Conservation (phyloP, 2,329 filamentous ascomycete genomes). For the Elsinoe perseae region DNA sequence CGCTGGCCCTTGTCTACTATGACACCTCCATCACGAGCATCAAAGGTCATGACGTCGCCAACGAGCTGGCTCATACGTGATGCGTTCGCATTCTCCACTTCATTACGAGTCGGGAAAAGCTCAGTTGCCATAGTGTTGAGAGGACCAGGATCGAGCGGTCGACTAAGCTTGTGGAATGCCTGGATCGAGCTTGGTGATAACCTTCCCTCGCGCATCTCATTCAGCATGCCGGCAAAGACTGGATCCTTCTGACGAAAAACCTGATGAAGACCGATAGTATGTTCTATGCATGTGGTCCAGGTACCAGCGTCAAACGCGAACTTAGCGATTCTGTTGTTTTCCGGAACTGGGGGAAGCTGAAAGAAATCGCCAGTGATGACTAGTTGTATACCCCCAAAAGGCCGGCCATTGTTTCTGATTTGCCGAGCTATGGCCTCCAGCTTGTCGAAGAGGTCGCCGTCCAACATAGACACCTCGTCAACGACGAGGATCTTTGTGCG, state of each 20-base stretch:
- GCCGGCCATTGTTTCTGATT: constrained; percentile 80
- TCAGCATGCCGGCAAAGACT: constrained; percentile 88
- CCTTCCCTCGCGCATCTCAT: constrained; percentile 89
- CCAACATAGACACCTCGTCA: constrained; percentile 98
- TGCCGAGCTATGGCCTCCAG: constrained; percentile 77
- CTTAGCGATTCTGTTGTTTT: constrained; percentile 63
- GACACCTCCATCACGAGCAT: constrained; percentile 65
- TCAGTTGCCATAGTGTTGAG: constrained; percentile 58
- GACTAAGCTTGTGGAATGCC: constrained; percentile 64
- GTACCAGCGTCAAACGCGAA: constrained; percentile 91
- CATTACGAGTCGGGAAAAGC: constrained; percentile 80
- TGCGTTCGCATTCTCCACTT: constrained; percentile 82
- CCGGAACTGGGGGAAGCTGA: constrained; percentile 88
- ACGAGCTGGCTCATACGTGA: constrained; percentile 63
- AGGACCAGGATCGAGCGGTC: constrained; percentile 46
- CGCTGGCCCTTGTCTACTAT: constrained; percentile 58
- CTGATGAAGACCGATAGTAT: constrained; percentile 90
- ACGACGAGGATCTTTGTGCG: constrained; percentile 80
- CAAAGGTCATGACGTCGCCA: constrained; percentile 60
- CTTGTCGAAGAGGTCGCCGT: constrained; percentile 95
- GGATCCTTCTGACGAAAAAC: constrained; percentile 93
- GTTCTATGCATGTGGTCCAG: constrained; percentile 87
- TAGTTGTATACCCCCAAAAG: constrained; percentile 93
- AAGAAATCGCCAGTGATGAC: constrained; percentile 98
- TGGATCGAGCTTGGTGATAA: constrained; percentile 68